Conservation (phyloP, 2,329 filamentous ascomycete species). For the Epichloe hybrida region DNA sequence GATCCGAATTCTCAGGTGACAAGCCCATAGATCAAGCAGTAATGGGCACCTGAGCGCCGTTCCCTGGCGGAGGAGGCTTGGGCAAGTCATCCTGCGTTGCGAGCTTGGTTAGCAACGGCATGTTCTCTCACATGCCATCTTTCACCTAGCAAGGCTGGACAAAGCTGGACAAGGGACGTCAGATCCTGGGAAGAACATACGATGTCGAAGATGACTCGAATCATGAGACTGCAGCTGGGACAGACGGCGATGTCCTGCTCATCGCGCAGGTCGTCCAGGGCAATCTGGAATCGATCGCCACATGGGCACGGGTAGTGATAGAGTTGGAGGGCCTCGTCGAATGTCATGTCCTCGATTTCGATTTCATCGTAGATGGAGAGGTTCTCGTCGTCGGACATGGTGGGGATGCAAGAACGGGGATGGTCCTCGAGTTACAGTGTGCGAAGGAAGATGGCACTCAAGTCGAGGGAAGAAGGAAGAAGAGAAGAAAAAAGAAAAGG, state of each 20-base stretch:
- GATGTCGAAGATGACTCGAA: constrained; percentile 80
- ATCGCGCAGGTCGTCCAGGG: constrained; percentile 70
- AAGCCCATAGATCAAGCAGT: constrained; percentile 18
- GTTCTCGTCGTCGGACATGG: constrained; percentile 49
- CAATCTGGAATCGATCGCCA: constrained; percentile 91
- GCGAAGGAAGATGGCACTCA: too few relatives aligned
- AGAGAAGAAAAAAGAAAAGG: neutral
- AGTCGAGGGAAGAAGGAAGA: neutral
- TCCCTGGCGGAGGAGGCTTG: constrained; percentile 20
- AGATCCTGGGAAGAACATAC: constrained; percentile 32
- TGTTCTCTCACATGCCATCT: neutral
- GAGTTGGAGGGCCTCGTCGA: constrained; percentile 65
- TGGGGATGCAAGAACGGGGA: neutral
- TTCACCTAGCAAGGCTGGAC: neutral
- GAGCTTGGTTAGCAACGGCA: neutral
- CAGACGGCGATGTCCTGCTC: constrained; percentile 93
- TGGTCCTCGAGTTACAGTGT: too few relatives aligned
- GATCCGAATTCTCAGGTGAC: too few relatives aligned
- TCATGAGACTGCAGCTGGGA: constrained; percentile 94
- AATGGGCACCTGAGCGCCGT: constrained; percentile 24
- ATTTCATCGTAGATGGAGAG: constrained; percentile 89
- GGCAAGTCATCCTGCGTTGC: constrained; percentile 29
- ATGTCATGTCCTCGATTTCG: constrained; percentile 98
- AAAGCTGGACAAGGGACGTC: neutral
- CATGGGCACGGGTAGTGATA: constrained; percentile 97